Percentiles rank a stretch among this genome's conserved stretches.
Evolutionary conservation across 1,284 basidiomycete genomes (phyloP).

Genomic region (Cystobasidium sp.): DNA sequence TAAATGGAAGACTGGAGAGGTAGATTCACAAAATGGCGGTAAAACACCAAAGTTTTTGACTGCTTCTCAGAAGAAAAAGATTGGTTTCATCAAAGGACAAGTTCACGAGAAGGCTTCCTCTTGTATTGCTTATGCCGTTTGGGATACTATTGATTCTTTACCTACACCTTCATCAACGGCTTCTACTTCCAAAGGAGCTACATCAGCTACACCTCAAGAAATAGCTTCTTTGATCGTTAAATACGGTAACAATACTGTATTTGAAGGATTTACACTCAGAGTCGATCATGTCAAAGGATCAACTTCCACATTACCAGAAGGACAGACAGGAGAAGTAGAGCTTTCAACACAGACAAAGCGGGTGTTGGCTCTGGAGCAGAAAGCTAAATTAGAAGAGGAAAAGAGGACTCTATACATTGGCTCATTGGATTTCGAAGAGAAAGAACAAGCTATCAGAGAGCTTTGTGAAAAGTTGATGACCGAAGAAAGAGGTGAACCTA

Average conservation of each 20-base stretch:
- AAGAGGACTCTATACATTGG: slow-evolving; percentile 88
- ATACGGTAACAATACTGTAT: slow-evolving; percentile 71
- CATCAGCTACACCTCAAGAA: slow-evolving; percentile 57
- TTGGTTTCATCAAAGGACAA: slow-evolving; percentile 85
- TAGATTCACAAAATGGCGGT: slow-evolving; percentile 54
- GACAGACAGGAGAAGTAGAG: slow-evolving; percentile 47
- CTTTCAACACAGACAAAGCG: slow-evolving; percentile 19
- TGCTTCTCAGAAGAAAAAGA: slow-evolving; percentile 85
- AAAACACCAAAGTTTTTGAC: slow-evolving; percentile 67
- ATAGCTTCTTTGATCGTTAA: slow-evolving; percentile 69
- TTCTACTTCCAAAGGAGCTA: slow-evolving; percentile 56
- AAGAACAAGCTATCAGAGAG: slow-evolving; percentile 83
- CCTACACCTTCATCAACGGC: slow-evolving; percentile 49
- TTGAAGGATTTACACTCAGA: slow-evolving; percentile 74
- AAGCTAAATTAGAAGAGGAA: slow-evolving; percentile 51
- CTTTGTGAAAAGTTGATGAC: slow-evolving; percentile 83
- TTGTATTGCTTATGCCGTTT: slow-evolving; percentile 83
- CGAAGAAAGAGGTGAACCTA: slow-evolving; percentile 69
- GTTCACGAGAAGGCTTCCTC: slow-evolving; percentile 50
- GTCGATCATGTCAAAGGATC: slow-evolving; percentile 68
- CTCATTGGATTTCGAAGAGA: slow-evolving; percentile 86
- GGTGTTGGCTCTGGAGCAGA: slow-evolving; percentile 42
- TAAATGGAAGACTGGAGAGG: slow-evolving; percentile 26
- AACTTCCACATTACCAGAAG: slow-evolving; percentile 53
- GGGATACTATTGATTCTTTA: slow-evolving; percentile 65